Base-by-base conservation (phyloP, 2,329 filamentous ascomycete genomes). In the Colletotrichum orchidophilum region DNA sequence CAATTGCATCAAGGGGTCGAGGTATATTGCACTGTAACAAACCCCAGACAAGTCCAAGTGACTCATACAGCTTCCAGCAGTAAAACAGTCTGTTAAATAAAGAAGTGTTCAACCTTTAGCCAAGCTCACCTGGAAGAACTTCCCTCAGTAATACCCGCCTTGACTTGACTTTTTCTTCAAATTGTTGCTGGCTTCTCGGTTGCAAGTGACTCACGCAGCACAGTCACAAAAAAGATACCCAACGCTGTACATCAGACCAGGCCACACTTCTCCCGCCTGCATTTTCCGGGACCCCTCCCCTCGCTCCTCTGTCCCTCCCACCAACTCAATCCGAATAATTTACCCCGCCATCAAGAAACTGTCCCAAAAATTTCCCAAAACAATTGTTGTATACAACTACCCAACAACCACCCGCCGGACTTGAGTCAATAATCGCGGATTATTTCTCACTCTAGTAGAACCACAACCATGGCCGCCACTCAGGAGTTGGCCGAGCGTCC, bases 401-500 rank as follows among this genome's bases (percentile, higher is more conserved):
- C n/a, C n/a, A 46, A 42, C 27, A 35, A 39, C 63, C 31, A 11
- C 21, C 42, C 5, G n/a, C n/a, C n/a, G n/a, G n/a, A n/a, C n/a
- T 39, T 46, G 68, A 71, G 68, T 71, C 68, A 68, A 59, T 50
- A 67, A 57, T 61, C 67, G 61, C 29, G 39, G 39, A 46, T 39
- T 57, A 62, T 50, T 58, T 62, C 53, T 46, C 31, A 29, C 52
- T n/a, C 60, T n/a, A n/a, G n/a, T n/a, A n/a, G n/a, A 18, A 46
- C 70, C 73, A 79, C 52, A 55, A 50, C 64, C 72, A 86, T 86
- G 83, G 79, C 83, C 63, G 80, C 82, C 71, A 76, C 84, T 52
- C 83, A 86, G 77, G 85, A 87, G 72, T 82, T 88, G 76, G 85
- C 86, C 75, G 83, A 87, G 73, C 83, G 86, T 78, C 79, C 82